These are phyloP conservation scores for Phoma sp. DNA, from an alignment of 2,329 filamentous ascomycete genomes.

Conservation along the genomic window DNA sequence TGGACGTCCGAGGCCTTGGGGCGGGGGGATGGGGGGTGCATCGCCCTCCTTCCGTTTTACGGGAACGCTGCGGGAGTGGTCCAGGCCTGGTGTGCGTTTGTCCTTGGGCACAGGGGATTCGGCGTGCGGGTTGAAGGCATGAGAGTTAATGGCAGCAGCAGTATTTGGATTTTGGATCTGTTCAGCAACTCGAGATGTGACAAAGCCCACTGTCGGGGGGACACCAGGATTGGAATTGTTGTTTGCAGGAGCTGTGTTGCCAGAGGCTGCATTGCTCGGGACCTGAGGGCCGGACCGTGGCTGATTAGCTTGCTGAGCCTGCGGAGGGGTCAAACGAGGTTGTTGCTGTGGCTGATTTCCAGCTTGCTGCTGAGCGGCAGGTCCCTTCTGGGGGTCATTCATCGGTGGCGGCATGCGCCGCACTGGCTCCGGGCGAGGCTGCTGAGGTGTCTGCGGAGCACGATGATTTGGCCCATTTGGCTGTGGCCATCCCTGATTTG, in stretches of 20 bases:
- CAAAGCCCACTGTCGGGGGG: conserved; percentile 51
- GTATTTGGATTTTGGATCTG: conserved; percentile 45
- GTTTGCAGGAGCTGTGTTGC: conserved; percentile 14
- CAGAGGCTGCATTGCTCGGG: conserved; percentile 8
- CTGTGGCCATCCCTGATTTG: conserved; percentile 31
- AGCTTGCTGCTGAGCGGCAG: conserved; percentile 28
- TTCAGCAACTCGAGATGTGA: conserved; percentile 53
- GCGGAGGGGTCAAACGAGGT: conserved; percentile 34
- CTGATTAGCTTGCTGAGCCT: conserved; percentile 28
- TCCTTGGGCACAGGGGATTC: conserved; percentile 74
- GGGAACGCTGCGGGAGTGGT: conserved; percentile 78
- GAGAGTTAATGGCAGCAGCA: conserved; percentile 39
- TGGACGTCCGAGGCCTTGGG: conserved; percentile 19
- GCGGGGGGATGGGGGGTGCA: conserved; percentile 23
- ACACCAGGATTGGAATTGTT: conserved; percentile 25
- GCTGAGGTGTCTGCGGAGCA: conserved; percentile 38
- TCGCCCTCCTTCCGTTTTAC: conserved; percentile 60
- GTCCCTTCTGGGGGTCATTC: conserved; percentile 26
- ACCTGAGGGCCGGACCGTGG: conserved; percentile 21
- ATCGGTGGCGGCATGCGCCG: conserved; percentile 31
- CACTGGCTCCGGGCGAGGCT: conserved; percentile 28
- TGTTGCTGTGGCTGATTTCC: conserved; percentile 28
- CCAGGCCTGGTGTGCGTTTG: conserved; percentile 80
- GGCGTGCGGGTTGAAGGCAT: conserved; percentile 56
- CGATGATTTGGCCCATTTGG: conserved; percentile 35